Conservation (phyloP, 306 rosid species). For the Casuarina glauca region DNA sequence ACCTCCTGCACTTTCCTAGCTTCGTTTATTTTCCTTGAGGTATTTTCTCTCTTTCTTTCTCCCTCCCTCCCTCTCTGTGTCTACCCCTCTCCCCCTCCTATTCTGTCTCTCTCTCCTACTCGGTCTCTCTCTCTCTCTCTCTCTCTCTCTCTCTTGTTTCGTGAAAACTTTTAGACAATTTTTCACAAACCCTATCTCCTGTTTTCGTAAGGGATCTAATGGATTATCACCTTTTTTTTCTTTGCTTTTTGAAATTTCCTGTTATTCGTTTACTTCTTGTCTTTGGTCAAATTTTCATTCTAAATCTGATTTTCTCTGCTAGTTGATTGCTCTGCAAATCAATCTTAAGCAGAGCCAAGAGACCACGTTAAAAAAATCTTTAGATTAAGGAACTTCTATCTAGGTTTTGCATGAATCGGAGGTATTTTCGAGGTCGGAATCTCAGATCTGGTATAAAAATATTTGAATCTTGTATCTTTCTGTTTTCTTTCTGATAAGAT, state of each 20-base stretch:
- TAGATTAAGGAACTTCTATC: neutral
- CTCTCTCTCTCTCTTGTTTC: neutral
- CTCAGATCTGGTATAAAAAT: conserved; percentile 48
- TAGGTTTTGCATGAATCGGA: conserved; percentile 2
- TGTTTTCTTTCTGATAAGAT: conserved; percentile 15
- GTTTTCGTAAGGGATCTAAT: conserved; percentile 33
- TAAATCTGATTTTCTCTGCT: neutral
- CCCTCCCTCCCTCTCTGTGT: neutral
- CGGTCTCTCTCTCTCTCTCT: no score
- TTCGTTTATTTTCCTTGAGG: conserved; percentile 27
- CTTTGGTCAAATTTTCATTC: neutral
- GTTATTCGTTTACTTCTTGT: neutral
- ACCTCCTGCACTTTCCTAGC: conserved; percentile 26
- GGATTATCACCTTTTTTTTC: neutral
- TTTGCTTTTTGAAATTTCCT: neutral
- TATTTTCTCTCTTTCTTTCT: conserved; percentile 19
- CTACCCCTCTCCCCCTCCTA: no score
- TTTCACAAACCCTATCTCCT: neutral
- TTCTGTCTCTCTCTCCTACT: no score
- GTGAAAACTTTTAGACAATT: neutral
- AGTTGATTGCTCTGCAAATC: neutral
- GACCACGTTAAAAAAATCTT: neutral
- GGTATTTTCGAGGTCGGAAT: conserved; percentile 2
- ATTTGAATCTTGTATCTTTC: neutral
- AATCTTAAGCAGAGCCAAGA: neutral